Evolutionary conservation across 352 stramenopile species (phyloP), one percentile per base, ranked within the genome.

Genomic region (Phytophthora fragariae): DNA sequence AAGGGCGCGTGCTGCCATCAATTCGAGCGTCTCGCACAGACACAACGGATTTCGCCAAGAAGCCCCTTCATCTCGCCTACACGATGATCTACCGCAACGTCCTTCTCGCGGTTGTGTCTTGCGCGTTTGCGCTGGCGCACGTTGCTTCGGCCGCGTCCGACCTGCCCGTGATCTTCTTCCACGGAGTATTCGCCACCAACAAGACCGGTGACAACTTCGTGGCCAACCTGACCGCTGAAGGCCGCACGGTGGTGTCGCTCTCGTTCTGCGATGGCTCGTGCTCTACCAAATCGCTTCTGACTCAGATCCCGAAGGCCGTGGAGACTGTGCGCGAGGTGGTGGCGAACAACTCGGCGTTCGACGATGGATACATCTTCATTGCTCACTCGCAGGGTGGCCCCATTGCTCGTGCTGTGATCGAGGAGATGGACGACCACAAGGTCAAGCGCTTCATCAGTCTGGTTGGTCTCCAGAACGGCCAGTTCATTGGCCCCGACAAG

Each of bases 351-450:
- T 47, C 57, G 19, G 46, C 33, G 33, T 55, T 71, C n/a, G 70
- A 67, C 44, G 61, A 77, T 12, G 82, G 82, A 39, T 88, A 89
- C 76, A 68, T 84, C 56, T 77, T 89, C 31, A 62, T 89, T 1
- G 80, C 37, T 11, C 78, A 86, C 62, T 87, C 80, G 1, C 73
- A 81, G 7, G 82, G 82, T 2, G 82, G 77, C 0, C 11, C 74
- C 0, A 53, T 89, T 5, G 70, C 73, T 9, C 76, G 80, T 0
- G 74, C 68, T 12, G 78, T 89, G 14, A 70, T 87, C 39, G 82
- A 89, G 61, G 67, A 80, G 17, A 85, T 84, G 82, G 76, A 89
- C 57, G 75, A 87, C 49, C 82, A 87, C 72, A 77, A 83, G 14
- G 76, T 79, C 6, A 72, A 78, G 19, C 75, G 66, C 21, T 78